Base-by-base conservation (phyloP, 2,329 filamentous ascomycete genomes). In the Apiospora aurea region DNA sequence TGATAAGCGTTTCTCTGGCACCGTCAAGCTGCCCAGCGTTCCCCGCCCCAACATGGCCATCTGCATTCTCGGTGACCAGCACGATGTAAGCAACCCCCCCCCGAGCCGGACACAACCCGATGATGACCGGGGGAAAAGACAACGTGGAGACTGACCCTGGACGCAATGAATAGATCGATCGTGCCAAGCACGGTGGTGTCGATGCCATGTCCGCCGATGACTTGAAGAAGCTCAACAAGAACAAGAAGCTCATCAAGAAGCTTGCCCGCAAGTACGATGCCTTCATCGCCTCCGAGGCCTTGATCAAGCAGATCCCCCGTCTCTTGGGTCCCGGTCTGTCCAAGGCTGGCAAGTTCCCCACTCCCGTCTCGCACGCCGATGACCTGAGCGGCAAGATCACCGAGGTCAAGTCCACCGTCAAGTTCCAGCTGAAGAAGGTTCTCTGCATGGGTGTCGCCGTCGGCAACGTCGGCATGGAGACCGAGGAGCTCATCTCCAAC, bases 211-310 rank as follows among this genome's bases (percentile, higher is more conserved):
- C 94, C 82, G 87, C 94, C 78, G 96, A 99, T 82, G 96, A 99
- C 87, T 89, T 99, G 88, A 99, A 99, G 94, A 99, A 99, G 93
- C 94, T 99, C 80, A 99, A 99, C 93, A 99, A 99, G 94, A 99
- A 99, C 94, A 98, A 99, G 94, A 99, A 99, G 93, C 93, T 98
- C 83, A 98, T 99, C 93, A 99, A 99, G 95, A 99, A 99, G 93
- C 94, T 99, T 79, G 96, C 96, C 77, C 95, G 95, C 92, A 99
- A 99, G 91, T 98, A 99, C 92, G 96, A 99, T 87, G 96, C 96
- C 81, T 99, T 99, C 89, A 88, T 99, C 84, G 93, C 96, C 85
- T 98, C 96, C 84, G 96, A 99, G 84, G 89, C 93, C 83, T 89
- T 99, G 83, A 98, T 99, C 93, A 98, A 97, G 93, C 95, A 98